Conservation (phyloP, 441 rosid genomes). For the Pelargonium citronellum region DNA sequence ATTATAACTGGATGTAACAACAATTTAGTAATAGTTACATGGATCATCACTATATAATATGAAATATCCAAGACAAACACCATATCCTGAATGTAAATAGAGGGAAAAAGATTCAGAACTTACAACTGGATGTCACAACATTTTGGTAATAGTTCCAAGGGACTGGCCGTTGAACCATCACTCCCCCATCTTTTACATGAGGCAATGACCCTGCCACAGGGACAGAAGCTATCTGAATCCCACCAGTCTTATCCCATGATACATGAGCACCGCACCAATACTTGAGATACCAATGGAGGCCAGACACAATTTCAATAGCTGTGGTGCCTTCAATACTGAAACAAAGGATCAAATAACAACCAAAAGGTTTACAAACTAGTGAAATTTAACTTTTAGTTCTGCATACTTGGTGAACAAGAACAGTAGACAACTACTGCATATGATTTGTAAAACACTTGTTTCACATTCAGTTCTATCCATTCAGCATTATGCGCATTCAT, state of each 20-base stretch:
- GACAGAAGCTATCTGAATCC: slow-evolving; percentile 68
- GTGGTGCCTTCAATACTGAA: slow-evolving; percentile 76
- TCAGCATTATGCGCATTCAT: neutral
- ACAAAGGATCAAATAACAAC: slow-evolving; percentile 2
- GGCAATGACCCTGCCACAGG: slow-evolving; percentile 75
- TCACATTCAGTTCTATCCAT: neutral
- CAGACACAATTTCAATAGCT: slow-evolving; percentile 83
- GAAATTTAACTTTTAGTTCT: neutral
- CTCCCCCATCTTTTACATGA: slow-evolving; percentile 50
- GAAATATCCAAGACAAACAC: slow-evolving; percentile 5
- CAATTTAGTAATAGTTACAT: neutral
- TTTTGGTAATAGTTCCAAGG: slow-evolving; percentile 99
- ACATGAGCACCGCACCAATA: slow-evolving; percentile 85
- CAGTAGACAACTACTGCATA: neutral
- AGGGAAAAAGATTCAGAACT: slow-evolving; percentile 27
- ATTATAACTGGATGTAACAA: neutral
- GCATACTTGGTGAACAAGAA: neutral
- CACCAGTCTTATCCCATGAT: slow-evolving; percentile 98
- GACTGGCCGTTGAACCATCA: slow-evolving; percentile 71
- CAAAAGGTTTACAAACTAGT: neutral
- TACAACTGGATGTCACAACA: slow-evolving; percentile 94
- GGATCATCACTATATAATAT: neutral
- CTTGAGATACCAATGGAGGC: slow-evolving; percentile 91
- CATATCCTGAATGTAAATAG: slow-evolving; percentile 8
- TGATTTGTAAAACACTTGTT: neutral